phyloP scores from a whole-genome alignment of 805 yeast genomes.

The Maudiozyma bulderi region DNA sequence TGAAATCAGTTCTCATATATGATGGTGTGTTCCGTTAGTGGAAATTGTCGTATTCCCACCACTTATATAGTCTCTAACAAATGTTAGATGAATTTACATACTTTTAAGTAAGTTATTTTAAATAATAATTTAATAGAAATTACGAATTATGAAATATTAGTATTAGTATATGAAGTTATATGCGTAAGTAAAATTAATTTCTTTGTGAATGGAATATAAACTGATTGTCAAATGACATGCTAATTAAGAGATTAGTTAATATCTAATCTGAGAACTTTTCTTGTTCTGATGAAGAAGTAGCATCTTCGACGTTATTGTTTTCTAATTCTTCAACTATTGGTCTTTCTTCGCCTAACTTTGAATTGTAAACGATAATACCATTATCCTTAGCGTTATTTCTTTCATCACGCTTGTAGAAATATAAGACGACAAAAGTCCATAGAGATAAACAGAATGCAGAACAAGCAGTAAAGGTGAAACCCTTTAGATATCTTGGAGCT shows the following conservation, averaged over 20 bases:
- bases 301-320: background rate
- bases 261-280: background rate
- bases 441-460: constrained; percentile 24
- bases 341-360: constrained; percentile 10
- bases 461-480: constrained; percentile 38
- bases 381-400: constrained; percentile 28
- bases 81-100: too few relatives aligned
- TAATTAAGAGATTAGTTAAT: background rate
- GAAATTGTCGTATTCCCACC: background rate
- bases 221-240: background rate
- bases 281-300: background rate
- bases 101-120: too few relatives aligned
- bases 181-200: background rate
- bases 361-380: constrained; percentile 30
- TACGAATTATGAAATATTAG: too few relatives aligned
- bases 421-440: constrained; percentile 21
- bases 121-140: too few relatives aligned
- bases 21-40: background rate
- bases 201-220: background rate
- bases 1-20: background rate
- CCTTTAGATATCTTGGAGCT: constrained; percentile 46
- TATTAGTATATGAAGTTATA: background rate
- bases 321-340: constrained; percentile 2
- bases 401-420: constrained; percentile 34
- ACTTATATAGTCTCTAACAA: background rate